These are phyloP conservation scores for Knoxdaviesia capensis DNA, from an alignment of 2,329 filamentous ascomycete species.

Conservation along the genomic window DNA sequence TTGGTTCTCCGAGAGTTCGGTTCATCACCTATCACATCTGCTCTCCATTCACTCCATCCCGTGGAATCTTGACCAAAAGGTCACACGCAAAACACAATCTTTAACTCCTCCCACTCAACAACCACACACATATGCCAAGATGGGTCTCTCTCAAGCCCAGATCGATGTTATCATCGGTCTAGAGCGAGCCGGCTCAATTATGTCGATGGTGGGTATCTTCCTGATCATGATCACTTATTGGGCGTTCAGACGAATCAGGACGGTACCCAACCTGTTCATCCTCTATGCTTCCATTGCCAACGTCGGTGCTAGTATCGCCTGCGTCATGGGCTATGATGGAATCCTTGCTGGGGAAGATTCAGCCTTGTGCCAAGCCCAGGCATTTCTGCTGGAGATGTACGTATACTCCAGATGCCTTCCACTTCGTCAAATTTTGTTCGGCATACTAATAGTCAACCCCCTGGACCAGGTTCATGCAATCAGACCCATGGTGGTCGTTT, in stretches of 20 bases:
- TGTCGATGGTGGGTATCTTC: conserved; percentile 29
- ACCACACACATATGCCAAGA: background rate
- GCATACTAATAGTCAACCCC: background rate
- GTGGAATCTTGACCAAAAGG: no score
- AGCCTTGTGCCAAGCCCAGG: conserved; percentile 39
- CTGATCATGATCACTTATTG: conserved; percentile 31
- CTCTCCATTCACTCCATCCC: no score
- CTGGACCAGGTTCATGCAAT: conserved; percentile 48
- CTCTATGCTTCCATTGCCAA: conserved; percentile 40
- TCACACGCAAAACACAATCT: no score
- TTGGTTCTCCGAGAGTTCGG: no score
- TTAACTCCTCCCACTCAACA: no score
- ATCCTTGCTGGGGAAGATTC: conserved; percentile 31
- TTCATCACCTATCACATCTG: no score
- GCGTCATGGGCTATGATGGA: conserved; percentile 49
- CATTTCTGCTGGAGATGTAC: conserved; percentile 47
- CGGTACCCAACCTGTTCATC: conserved; percentile 41
- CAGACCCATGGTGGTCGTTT: conserved; percentile 57
- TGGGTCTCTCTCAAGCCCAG: conserved; percentile 15
- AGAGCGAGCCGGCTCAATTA: conserved; percentile 30
- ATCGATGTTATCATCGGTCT: conserved; percentile 22
- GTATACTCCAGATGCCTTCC: conserved; percentile 11
- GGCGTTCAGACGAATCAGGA: conserved; percentile 29
- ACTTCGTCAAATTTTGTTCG: background rate
- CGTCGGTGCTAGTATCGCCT: conserved; percentile 40